Evolutionary conservation across 441 rosid species (phyloP), one percentile per base, ranked within the genome.

Genomic region (Gossypium gossypioides): DNA sequence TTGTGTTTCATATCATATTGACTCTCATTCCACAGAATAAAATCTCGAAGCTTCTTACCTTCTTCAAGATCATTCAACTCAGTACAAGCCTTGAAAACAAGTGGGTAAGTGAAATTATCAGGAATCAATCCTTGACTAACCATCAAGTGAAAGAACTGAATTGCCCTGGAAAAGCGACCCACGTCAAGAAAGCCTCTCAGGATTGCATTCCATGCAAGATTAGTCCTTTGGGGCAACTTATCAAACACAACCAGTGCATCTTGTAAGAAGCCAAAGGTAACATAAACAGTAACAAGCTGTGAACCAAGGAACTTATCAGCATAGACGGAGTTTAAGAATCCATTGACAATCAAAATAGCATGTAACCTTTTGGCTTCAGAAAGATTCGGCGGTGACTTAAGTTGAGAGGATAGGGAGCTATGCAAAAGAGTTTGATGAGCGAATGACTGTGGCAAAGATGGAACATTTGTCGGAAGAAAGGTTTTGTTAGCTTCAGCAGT

Each of bases 51-150:
- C 12, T 65, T 71, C 52, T 57, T 65, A 12, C 84, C 84, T 8
- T 50, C 75, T 72, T 64, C 79, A 52, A 80, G 68, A 64, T 74
- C 81, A 69, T 62, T 52, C 57, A 15, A 72, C 68, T 72, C 63
- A 7, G 77, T 46, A 76, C 81, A 83, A 72, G 84, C 86, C 78
- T 69, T 83, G 15, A 78, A 63, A 74, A 80, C 76, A 74, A 80
- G 68, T 5, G 82, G 86, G 56, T 76, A 74, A 8, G 82, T 69
- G 50, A 71, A 80, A 68, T 80, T 76, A 56, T 83, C 86, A 8
- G 84, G 86, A 71, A 68, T 7, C 4, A 51, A 37, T 4, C 76
- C 71, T 56, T 73, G 72, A 64, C 21, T 51, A 52, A 80, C 25
- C 86, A 80, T 83, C 72, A 63, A 54, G 57, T 65, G 61, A 73